Evolutionary conservation across 768 basidiomycete genomes (phyloP), one percentile per base, ranked within the genome.

Genomic region (Nidularia sp.): DNA sequence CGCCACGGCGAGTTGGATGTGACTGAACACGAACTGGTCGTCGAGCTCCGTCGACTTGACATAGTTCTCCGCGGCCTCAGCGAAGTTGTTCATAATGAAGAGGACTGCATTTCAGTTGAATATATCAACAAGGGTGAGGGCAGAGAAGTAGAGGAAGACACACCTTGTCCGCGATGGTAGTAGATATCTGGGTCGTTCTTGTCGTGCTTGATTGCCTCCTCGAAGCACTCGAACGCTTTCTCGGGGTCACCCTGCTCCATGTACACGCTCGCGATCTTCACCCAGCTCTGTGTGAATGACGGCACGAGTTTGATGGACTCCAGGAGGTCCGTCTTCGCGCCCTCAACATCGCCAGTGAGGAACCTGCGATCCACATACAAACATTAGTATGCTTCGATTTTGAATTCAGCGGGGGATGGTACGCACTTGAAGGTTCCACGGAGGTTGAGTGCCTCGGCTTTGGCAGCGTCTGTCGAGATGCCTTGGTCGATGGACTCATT

Each of bases 91-190:
- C 78, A 94, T 90, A 66, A 98, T 96, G 74, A 98, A 99, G 66
- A 90, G 77, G 36, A 98, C 95, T 92, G 54, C 34, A 32, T 42
- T 51, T 33, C 13, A 51, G 36, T 34, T 9, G 32, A 33, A 50
- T 15, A 35, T 10, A 25, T 25, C 25, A 25, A 25, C 25, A 25
- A 25, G 25, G 25, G 3, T 25, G 25, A 25, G 25, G 25, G 25
- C 25, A 39, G 34, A 33, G 13, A 6, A 41, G 29, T 43, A 42
- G 34, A 58, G 9, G 34, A 48, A 45, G 3, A 51, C 77, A 46
- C 47, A 90, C 91, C 91, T 77, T 99, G 97, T 44, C 96, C 97
- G 59, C 95, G 92, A 67, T 99, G 97, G 70, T 99, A 99, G 75
- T 92, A 98, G 52, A 97, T 93, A 68, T 98, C 96, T 0, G 96